phyloP scores from a whole-genome alignment of 345 rosid genomes.

The Alliaria petiolata region DNA sequence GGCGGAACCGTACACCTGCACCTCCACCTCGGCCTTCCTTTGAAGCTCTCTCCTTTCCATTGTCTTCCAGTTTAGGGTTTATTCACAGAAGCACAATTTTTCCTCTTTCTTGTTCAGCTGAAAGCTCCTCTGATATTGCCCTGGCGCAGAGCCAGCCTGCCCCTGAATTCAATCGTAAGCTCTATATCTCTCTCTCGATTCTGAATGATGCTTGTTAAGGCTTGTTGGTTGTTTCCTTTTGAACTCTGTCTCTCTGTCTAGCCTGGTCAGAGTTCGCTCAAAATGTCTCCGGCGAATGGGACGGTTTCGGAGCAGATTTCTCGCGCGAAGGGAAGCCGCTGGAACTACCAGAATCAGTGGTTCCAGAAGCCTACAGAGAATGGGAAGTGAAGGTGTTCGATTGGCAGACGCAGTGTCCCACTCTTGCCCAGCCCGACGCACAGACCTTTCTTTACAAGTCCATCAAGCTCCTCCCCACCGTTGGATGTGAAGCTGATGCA shows the following conservation, averaged over 20 bases:
- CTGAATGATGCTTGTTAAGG: neutral
- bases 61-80: neutral
- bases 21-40: neutral
- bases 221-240: conserved; percentile 5
- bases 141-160: neutral
- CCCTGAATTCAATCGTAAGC: conserved; percentile 10
- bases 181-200: neutral
- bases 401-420: conserved; percentile 99
- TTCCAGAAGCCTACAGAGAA: conserved; percentile 89
- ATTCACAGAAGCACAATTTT: neutral
- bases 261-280: conserved; percentile 57
- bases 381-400: conserved; percentile 97
- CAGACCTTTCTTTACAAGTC: conserved; percentile 46
- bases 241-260: neutral
- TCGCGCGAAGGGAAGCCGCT: conserved; percentile 58
- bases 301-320: conserved; percentile 91
- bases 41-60: conserved; percentile 1
- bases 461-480: conserved; percentile 89
- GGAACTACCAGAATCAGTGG: conserved; percentile 81
- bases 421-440: conserved; percentile 56
- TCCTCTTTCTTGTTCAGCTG: conserved; percentile 14
- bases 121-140: neutral
- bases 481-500: conserved; percentile 98
- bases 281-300: conserved; percentile 94
- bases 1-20: neutral